Percentiles rank a stretch among this genome's conserved stretches.
Conservation (phyloP, 2,329 filamentous ascomycete genomes). For the Clarireedia sp. region DNA sequence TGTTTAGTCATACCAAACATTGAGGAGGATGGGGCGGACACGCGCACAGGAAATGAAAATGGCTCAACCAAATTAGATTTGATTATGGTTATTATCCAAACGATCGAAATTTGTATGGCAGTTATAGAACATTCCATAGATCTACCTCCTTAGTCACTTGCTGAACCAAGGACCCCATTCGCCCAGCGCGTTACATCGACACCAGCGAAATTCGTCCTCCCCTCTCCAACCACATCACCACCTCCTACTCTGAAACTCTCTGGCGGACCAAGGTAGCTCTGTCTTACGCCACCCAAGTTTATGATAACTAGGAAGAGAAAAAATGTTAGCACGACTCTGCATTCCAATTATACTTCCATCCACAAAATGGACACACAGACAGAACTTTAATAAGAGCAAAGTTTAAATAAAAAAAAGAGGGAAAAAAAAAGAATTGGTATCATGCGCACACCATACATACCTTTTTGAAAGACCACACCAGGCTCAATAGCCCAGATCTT, state of each 20-base stretch:
- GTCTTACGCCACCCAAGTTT: conserved; percentile 34
- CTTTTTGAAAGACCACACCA: conserved; percentile 33
- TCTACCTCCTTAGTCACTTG: not conserved
- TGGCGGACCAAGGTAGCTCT: conserved; percentile 35
- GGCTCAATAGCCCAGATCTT: conserved; percentile 32
- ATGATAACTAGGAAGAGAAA: conserved; percentile 27
- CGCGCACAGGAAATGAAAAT: too few relatives aligned
- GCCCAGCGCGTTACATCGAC: conserved; percentile 1
- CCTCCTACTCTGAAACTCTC: conserved; percentile 28
- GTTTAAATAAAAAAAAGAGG: not conserved
- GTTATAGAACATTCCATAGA: not conserved
- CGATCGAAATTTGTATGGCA: too few relatives aligned
- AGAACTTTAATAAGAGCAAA: not conserved
- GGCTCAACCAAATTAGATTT: too few relatives aligned
- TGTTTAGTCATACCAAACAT: too few relatives aligned
- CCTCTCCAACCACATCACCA: conserved; percentile 15
- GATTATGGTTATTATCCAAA: too few relatives aligned
- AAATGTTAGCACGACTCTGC: too few relatives aligned
- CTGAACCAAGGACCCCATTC: not conserved
- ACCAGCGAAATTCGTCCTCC: conserved; percentile 18
- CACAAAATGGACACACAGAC: not conserved
- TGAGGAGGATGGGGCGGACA: too few relatives aligned
- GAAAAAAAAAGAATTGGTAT: not conserved
- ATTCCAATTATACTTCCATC: too few relatives aligned
- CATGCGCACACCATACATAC: not conserved